Evolutionary conservation across 2,329 filamentous ascomycete species (phyloP).

Genomic region (Scedosporium apiospermum): DNA sequence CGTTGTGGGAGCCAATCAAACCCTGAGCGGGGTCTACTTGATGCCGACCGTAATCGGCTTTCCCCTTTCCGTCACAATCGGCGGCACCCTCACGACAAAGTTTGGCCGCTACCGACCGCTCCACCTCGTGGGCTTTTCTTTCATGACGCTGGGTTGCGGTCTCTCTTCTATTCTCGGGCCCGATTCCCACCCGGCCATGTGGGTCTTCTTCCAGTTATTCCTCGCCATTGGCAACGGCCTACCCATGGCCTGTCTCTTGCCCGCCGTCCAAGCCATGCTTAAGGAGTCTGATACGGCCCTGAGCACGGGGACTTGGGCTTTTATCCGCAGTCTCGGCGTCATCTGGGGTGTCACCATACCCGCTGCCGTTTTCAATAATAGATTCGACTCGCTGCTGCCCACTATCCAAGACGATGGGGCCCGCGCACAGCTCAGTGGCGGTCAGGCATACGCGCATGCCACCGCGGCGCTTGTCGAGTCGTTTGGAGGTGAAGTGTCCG

Average conservation of each 20-base stretch:
- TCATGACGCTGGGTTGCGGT: slow-evolving; percentile 30
- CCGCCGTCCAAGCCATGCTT: slow-evolving; percentile 29
- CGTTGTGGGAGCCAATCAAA: slow-evolving; percentile 23
- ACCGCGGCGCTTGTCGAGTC: slow-evolving; percentile 15
- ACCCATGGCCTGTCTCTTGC: slow-evolving; percentile 29
- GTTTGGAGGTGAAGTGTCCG: slow-evolving; percentile 11
- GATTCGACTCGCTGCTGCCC: slow-evolving; percentile 8
- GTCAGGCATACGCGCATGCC: slow-evolving; percentile 18
- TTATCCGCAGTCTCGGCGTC: slow-evolving; percentile 32
- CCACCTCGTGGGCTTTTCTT: slow-evolving; percentile 24
- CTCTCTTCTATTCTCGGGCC: slow-evolving; percentile 27
- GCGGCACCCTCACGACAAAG: slow-evolving; percentile 17
- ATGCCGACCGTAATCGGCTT: slow-evolving; percentile 19
- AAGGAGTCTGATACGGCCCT: slow-evolving; percentile 24
- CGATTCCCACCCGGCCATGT: slow-evolving; percentile 21
- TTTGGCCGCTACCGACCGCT: slow-evolving; percentile 23
- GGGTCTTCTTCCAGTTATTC: slow-evolving; percentile 30
- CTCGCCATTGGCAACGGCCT: slow-evolving; percentile 30
- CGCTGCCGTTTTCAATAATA: slow-evolving; percentile 27
- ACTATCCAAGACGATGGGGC: slow-evolving; percentile 13
- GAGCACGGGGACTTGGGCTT: slow-evolving; percentile 28
- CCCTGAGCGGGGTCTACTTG: slow-evolving; percentile 21
- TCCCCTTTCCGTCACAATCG: slow-evolving; percentile 17
- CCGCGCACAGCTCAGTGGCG: slow-evolving; percentile 11
- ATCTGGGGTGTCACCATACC: slow-evolving; percentile 37